These are phyloP conservation scores for Penicillium sp. DNA, from an alignment of 2,329 filamentous ascomycete genomes.

Conservation along the genomic window DNA sequence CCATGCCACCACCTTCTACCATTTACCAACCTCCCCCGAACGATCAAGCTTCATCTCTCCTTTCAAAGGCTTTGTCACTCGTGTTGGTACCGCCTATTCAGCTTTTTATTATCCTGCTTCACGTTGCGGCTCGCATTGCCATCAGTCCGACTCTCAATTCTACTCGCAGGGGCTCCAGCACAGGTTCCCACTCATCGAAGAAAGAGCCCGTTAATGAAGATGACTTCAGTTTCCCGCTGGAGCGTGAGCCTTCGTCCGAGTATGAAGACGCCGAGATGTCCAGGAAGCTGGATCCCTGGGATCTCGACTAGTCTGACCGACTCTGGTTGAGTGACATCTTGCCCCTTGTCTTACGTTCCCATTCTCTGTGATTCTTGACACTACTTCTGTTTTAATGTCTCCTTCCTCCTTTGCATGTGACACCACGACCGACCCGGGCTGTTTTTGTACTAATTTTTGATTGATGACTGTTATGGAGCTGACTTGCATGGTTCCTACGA, in stretches of 20 bases:
- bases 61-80: slow-evolving; percentile 75
- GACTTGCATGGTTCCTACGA: slow-evolving; percentile 10
- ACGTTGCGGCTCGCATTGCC: slow-evolving; percentile 75
- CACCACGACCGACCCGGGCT: slow-evolving; percentile 11
- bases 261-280: slow-evolving; percentile 22
- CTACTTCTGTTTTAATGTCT: slow-evolving; percentile 19
- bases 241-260: slow-evolving; percentile 29
- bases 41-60: slow-evolving; percentile 63
- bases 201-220: slow-evolving; percentile 32
- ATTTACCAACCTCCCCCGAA: slow-evolving; percentile 56
- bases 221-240: slow-evolving; percentile 43
- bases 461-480: slow-evolving; percentile 7
- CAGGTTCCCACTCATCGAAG: slow-evolving; percentile 19
- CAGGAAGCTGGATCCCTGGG: slow-evolving; percentile 30
- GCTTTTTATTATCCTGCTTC: slow-evolving; percentile 75
- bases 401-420: slow-evolving; percentile 7
- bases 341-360: not conserved
- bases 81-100: slow-evolving; percentile 79
- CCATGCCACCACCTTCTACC: slow-evolving; percentile 68
- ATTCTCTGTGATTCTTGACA: slow-evolving; percentile 9
- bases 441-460: not conserved
- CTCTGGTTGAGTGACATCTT: not conserved
- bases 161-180: slow-evolving; percentile 16
- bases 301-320: slow-evolving; percentile 22
- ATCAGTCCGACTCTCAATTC: slow-evolving; percentile 31